Conservation (phyloP, 495 filamentous ascomycete species). For the Astrothelium subdiscretum region DNA sequence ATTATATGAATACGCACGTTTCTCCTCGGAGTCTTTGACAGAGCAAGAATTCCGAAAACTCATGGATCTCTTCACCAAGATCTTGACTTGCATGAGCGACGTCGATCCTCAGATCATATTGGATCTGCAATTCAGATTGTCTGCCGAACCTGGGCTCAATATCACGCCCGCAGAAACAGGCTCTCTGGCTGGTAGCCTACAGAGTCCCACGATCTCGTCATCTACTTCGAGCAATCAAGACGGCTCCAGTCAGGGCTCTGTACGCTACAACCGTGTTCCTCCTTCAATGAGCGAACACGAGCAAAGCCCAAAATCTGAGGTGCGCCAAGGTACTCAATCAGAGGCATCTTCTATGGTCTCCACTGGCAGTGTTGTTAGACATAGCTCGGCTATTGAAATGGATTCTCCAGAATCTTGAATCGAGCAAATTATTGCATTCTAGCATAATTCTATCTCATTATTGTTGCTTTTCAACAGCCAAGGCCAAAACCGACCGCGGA, state of each 20-base stretch:
- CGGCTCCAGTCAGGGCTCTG: neutral
- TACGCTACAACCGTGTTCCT: neutral
- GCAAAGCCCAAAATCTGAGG: neutral
- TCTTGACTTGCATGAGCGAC: slow-evolving; percentile 63
- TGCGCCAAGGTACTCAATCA: neutral
- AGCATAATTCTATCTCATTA: neutral
- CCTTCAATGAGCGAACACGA: neutral
- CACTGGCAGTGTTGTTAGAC: neutral
- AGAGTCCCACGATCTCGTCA: neutral
- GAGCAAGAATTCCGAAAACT: slow-evolving; percentile 65
- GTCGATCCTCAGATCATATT: slow-evolving; percentile 33
- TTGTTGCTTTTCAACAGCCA: neutral
- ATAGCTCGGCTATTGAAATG: neutral
- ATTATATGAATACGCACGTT: slow-evolving; percentile 74
- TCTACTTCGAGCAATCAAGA: neutral
- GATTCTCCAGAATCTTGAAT: neutral
- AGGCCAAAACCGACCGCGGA: neutral
- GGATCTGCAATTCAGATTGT: neutral
- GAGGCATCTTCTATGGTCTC: neutral
- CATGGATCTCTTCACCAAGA: slow-evolving; percentile 78
- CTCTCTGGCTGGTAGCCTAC: neutral
- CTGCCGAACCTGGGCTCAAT: neutral
- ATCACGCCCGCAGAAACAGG: neutral
- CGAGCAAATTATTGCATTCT: neutral
- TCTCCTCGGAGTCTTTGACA: slow-evolving; percentile 47